These are phyloP conservation scores for Candolleomyces efflorescens DNA, from an alignment of 768 basidiomycete species.

Conservation along the genomic window DNA sequence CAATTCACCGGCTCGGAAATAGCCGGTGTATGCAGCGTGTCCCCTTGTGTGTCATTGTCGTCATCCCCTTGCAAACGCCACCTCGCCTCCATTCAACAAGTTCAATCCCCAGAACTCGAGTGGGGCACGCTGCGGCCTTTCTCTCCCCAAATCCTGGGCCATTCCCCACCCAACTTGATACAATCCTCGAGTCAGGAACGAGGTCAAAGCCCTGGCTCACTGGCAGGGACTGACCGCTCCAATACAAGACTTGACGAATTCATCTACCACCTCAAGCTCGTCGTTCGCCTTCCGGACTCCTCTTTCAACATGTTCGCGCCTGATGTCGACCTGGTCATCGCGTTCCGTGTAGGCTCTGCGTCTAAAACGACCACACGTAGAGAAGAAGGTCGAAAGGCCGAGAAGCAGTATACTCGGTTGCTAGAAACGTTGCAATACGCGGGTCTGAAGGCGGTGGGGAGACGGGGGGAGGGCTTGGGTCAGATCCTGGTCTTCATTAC, in stretches of 20 bases:
- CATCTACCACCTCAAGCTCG: background rate
- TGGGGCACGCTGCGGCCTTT: no score
- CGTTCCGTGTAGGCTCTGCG: conserved; percentile 56
- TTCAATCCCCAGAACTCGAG: no score
- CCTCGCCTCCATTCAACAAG: no score
- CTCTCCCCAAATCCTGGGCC: no score
- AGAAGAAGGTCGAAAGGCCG: conserved; percentile 59
- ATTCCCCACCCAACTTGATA: no score
- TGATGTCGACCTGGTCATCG: conserved; percentile 69
- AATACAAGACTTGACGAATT: background rate
- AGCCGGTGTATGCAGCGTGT: no score
- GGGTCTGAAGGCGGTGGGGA: conserved; percentile 67
- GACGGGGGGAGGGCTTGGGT: conserved; percentile 71
- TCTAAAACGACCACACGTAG: conserved; percentile 57
- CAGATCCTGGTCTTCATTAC: conserved; percentile 74
- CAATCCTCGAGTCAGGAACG: no score
- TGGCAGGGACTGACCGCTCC: background rate
- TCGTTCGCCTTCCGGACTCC: background rate
- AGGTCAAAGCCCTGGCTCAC: no score
- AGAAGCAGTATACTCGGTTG: conserved; percentile 65
- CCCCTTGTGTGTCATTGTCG: no score
- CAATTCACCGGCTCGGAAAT: no score
- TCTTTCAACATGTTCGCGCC: conserved; percentile 24
- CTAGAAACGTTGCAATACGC: conserved; percentile 56
- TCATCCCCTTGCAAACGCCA: no score